phyloP scores from a whole-genome alignment of 1,284 basidiomycete genomes.

The Cerioporus squamosus region DNA sequence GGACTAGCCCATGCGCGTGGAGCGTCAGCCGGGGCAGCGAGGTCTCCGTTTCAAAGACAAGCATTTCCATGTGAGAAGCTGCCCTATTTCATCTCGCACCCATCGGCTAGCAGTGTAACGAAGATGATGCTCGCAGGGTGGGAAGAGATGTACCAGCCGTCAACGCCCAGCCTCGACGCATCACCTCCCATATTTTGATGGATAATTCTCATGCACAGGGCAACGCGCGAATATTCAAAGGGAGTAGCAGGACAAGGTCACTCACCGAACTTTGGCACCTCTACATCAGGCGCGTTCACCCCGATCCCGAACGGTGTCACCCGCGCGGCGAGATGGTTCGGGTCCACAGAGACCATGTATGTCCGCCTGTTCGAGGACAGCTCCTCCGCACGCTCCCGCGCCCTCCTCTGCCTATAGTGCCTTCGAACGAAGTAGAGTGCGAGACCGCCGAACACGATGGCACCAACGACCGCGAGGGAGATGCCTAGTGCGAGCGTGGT shows the following conservation, averaged over 20 bases:
- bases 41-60: too few relatives aligned
- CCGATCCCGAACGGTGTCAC: constrained; percentile 31
- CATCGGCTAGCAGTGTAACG: too few relatives aligned
- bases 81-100: too few relatives aligned
- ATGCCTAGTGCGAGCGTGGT: constrained; percentile 27
- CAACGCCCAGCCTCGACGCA: too few relatives aligned
- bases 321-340: constrained; percentile 28
- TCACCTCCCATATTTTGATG: too few relatives aligned
- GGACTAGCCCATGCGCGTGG: too few relatives aligned
- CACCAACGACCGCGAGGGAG: constrained; percentile 24
- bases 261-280: constrained; percentile 31
- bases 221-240: too few relatives aligned
- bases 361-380: constrained; percentile 22
- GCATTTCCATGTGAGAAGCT: too few relatives aligned
- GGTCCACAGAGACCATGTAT: constrained; percentile 27
- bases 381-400: constrained; percentile 11
- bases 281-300: constrained; percentile 20
- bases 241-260: neutral
- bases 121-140: too few relatives aligned
- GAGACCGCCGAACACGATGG: constrained; percentile 23
- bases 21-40: too few relatives aligned
- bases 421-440: constrained; percentile 23
- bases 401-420: constrained; percentile 6
- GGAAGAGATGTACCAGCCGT: too few relatives aligned
- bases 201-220: too few relatives aligned